Evolutionary conservation across 768 basidiomycete species (phyloP), one percentile per base, ranked within the genome.

Genomic region (Rhodotorula diobovata): DNA sequence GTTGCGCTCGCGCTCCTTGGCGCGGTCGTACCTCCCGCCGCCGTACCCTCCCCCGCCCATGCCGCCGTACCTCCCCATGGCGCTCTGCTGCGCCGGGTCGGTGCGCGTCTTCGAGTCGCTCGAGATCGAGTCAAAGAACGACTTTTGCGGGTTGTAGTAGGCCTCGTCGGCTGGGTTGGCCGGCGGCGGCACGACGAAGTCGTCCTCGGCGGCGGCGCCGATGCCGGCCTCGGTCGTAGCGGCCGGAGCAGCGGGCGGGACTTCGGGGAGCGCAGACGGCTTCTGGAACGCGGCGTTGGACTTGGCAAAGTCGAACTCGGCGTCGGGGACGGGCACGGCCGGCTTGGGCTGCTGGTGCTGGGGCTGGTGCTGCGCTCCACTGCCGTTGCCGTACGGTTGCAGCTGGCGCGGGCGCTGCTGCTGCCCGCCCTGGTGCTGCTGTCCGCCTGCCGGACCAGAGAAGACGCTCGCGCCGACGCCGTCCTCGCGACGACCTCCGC

Each of bases 41-140:
- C 62, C 67, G 34, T 63, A 71, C 32, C 71, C 46, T 6, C 67
- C 71, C 0, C 74, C 71, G 28, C 74, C 61, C 35, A 54, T 16
- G 15, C 72, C 72, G 30, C 64, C 72, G n/a, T 66, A 28, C 11
- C 67, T 28, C 16, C 63, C 53, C 51, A 57, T 56, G 32, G 28
- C 57, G 32, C 2, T 43, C 28, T 34, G 59, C 58, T 25, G 63
- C 54, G 41, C 66, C 43, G 68, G 67, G 45, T 62, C 70, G 25
- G 68, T 35, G 51, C 73, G 72, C n/a, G 72, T 68, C 67, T 76
- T 77, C 16, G 68, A 55, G 51, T 80, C 79, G 30, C 67, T 71
- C 35, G 77, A 78, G 63, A 80, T 77, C 45, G 73, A 76, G 63
- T 80, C 79, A 51, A 79, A 80, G 76, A 80, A 80, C 6, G 71